phyloP scores from a whole-genome alignment of 129 eudicot species.

The Lactuca saligna region DNA sequence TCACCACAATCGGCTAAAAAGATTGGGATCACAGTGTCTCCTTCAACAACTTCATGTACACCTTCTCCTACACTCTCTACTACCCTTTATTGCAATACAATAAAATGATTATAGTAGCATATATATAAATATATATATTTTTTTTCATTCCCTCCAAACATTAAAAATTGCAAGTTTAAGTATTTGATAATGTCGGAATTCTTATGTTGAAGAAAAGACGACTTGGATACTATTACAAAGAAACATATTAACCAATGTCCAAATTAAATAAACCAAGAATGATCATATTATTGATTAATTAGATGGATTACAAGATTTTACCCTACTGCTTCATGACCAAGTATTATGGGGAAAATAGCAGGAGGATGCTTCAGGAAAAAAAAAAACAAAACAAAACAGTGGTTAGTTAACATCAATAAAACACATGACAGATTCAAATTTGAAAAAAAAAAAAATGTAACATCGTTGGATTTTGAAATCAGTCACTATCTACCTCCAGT shows the following conservation, averaged over 20 bases:
- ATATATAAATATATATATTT: no score
- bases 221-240: no score
- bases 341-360: conserved; percentile 62
- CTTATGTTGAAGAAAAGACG: no score
- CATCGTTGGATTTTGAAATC: neutral
- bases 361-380: conserved; percentile 61
- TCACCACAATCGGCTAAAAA: conserved; percentile 81
- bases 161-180: no score
- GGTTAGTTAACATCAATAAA: neutral
- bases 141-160: no score
- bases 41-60: conserved; percentile 63
- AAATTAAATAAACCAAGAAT: no score
- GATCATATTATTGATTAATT: no score
- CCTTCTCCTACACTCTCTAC: conserved; percentile 88
- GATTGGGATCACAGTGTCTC: conserved; percentile 74
- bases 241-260: no score
- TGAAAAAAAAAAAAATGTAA: neutral
- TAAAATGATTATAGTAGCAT: conserved; percentile 13
- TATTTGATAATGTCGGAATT: no score
- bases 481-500: conserved; percentile 37
- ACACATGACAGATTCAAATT: conserved; percentile 33
- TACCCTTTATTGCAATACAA: conserved; percentile 42
- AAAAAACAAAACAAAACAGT: neutral
- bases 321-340: conserved; percentile 92
- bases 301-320: conserved; percentile 15